Evolutionary conservation across 2,329 filamentous ascomycete genomes (phyloP), one percentile per base, ranked within the genome.

Genomic region (Fusarium abutilonis): DNA sequence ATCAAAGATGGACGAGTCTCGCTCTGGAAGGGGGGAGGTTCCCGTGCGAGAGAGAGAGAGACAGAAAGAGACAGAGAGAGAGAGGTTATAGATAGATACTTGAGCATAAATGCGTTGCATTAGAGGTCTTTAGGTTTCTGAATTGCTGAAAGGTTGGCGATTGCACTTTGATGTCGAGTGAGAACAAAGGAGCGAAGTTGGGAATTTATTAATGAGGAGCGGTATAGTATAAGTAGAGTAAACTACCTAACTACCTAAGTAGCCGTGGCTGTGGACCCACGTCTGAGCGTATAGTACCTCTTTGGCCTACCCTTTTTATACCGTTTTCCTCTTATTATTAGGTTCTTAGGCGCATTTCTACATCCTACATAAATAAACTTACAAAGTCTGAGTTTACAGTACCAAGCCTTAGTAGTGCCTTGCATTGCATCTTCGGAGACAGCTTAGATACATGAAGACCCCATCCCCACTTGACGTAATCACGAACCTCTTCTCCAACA

Each of bases 381-480:
- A 32, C 11, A 32, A 11, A 32, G 4, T 7, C 29, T 14, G 9
- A 13, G 5, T 32, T 14, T 32, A 11, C 13, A 9, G 7, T 4
- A 19, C 19, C 19, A 19, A 19, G 3, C 19, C 19, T 19, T 19
- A 4, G 19, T 19, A 19, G 19, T 3, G 8, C 34, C 14, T 35
- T 35, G 34, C 6, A 48, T 34, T 31, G 6, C 10, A 28, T 8
- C 26, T n/a, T n/a, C n/a, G n/a, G n/a, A n/a, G 7, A 28, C 26
- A 11, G 29, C 11, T 11, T 11, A 9, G 6, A 32, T 19, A 32
- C 31, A 2, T 11, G 11, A 32, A 11, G 44, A 31, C 19, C 46
- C 53, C 62, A 56, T 54, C 60, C 59, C 60, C 57, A 23, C 62
- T 65, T 65, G 63, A 66, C 63, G 62, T 66, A 65, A 66, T 56